These are phyloP conservation scores for Arachnomyces sp. DNA, from an alignment of 2,329 filamentous ascomycete species.

Conservation along the genomic window DNA sequence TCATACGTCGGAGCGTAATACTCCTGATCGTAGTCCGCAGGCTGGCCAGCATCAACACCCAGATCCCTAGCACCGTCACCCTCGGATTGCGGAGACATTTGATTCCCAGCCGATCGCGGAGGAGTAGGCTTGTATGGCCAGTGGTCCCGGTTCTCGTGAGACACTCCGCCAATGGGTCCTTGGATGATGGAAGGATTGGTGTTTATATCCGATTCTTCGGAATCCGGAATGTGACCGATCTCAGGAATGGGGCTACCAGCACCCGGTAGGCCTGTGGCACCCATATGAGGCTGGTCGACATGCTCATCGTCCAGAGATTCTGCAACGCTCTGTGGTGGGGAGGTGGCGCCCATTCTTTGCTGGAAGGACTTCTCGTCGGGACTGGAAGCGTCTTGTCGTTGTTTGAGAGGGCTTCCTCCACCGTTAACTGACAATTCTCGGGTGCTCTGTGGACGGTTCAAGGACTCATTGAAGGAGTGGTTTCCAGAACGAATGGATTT, in stretches of 20 bases:
- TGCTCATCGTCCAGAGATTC: constrained; percentile 36
- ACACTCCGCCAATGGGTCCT: constrained; percentile 56
- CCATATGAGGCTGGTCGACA: constrained; percentile 48
- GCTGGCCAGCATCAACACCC: constrained; percentile 47
- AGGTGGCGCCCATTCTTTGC: constrained; percentile 35
- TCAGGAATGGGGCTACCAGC: constrained; percentile 66
- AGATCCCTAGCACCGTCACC: constrained; percentile 44
- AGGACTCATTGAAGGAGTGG: constrained; percentile 36
- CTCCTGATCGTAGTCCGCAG: constrained; percentile 50
- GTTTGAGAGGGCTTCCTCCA: constrained; percentile 40
- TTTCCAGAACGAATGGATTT: constrained; percentile 45
- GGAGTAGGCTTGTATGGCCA: constrained; percentile 53
- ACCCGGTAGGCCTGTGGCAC: constrained; percentile 61
- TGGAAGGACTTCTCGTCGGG: constrained; percentile 32
- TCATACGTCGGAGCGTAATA: constrained; percentile 49
- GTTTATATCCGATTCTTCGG: constrained; percentile 47
- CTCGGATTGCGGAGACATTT: constrained; percentile 27
- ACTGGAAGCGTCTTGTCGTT: constrained; percentile 29
- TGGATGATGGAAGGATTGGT: constrained; percentile 82
- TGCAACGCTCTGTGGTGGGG: constrained; percentile 48
- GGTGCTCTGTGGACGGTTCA: constrained; percentile 28
- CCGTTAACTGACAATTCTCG: constrained; percentile 18
- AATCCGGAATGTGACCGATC: constrained; percentile 56
- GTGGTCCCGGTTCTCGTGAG: constrained; percentile 41
- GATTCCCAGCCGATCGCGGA: constrained; percentile 28